Evolutionary conservation across 163 green algal species (phyloP).

Genomic region (Scenedesmus sp.): DNA sequence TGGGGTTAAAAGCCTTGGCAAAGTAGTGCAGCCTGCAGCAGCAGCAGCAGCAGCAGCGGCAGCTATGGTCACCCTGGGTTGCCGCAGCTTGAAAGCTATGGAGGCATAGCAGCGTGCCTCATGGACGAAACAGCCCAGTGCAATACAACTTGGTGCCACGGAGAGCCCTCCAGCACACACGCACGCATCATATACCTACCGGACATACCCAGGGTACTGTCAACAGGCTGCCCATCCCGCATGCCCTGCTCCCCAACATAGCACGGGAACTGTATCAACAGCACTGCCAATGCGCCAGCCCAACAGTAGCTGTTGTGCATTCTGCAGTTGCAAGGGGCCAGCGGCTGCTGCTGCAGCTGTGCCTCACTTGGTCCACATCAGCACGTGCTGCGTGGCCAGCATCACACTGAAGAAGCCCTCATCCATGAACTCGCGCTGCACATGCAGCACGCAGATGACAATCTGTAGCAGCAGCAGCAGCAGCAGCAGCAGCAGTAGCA

Average conservation of each 20-base stretch:
- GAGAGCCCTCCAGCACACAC: too few relatives aligned
- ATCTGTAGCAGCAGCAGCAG: constrained; percentile 57
- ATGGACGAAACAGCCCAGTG: too few relatives aligned
- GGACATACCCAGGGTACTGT: too few relatives aligned
- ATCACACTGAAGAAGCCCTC: constrained; percentile 64
- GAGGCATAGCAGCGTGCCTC: too few relatives aligned
- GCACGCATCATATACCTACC: too few relatives aligned
- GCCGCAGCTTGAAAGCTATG: not conserved
- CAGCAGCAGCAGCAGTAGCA: constrained; percentile 50
- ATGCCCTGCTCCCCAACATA: not conserved
- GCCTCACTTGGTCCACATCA: constrained; percentile 54
- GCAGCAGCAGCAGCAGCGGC: constrained; percentile 31
- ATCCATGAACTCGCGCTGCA: constrained; percentile 52
- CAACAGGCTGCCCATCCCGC: not conserved
- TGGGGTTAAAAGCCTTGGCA: constrained; percentile 64
- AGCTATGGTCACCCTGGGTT: not conserved
- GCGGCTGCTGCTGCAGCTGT: not conserved
- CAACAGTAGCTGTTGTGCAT: not conserved
- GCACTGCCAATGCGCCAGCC: not conserved
- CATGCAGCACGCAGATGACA: constrained; percentile 64
- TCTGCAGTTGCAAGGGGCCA: not conserved
- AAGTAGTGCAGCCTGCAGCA: constrained; percentile 63
- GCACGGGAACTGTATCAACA: not conserved
- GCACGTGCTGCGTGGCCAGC: constrained; percentile 63
- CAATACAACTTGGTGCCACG: too few relatives aligned